A percentile compares a stretch with the other conserved stretches of the same genome.
Evolutionary conservation across 139 green algal species (phyloP).

Genomic region (Tetradesmus lagerheimii): DNA sequence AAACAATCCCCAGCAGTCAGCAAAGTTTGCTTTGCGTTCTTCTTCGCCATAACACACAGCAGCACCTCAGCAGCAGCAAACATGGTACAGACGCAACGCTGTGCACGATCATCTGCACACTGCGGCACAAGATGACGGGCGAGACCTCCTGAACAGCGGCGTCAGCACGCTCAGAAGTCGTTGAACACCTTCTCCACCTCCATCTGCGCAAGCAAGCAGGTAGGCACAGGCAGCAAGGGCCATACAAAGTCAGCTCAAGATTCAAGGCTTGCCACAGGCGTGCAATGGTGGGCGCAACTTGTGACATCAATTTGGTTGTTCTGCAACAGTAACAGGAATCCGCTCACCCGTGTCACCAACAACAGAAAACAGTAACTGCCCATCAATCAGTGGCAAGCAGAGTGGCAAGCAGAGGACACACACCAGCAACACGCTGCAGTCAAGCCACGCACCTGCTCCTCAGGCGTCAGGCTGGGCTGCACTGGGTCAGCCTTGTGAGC

Average conservation of each 20-base stretch:
- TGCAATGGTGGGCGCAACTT: too few species aligned
- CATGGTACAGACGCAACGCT: not conserved
- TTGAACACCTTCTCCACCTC: constrained; percentile 71
- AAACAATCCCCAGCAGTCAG: too few species aligned
- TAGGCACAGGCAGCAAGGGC: not conserved
- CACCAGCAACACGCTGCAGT: not conserved
- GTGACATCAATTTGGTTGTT: too few species aligned
- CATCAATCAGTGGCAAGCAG: too few species aligned
- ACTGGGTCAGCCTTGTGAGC: constrained; percentile 55
- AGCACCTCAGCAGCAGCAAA: too few species aligned
- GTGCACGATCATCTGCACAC: not conserved
- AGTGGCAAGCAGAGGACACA: too few species aligned
- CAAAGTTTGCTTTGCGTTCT: too few species aligned
- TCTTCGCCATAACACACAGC: too few species aligned
- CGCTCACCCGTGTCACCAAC: too few species aligned
- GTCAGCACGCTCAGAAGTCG: constrained; percentile 52
- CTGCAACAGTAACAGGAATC: too few species aligned
- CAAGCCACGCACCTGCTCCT: constrained; percentile 74
- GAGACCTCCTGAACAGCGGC: not conserved
- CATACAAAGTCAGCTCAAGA: not conserved
- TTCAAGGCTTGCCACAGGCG: not conserved
- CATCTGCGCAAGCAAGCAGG: not conserved
- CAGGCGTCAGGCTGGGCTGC: constrained; percentile 66
- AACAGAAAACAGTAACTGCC: too few species aligned
- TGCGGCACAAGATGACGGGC: too few species aligned